Conservation (phyloP, 2,329 filamentous ascomycete species). For the Pleomassaria siparia region DNA sequence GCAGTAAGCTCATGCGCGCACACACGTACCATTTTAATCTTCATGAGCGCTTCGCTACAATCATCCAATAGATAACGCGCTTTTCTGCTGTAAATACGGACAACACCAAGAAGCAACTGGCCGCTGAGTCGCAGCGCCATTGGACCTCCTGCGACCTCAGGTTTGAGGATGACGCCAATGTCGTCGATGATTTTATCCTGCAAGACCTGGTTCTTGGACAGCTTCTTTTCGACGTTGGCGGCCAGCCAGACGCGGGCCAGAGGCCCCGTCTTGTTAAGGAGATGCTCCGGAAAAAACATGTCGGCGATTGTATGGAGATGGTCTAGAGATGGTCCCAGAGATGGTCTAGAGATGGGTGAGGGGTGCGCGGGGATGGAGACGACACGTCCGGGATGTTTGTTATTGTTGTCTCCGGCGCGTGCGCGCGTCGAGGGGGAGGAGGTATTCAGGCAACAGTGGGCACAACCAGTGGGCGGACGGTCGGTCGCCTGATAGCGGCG, state of each 20-base stretch:
- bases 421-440: background rate
- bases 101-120: conserved; percentile 91
- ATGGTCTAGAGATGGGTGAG: conserved; percentile 3
- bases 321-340: background rate
- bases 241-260: conserved; percentile 97
- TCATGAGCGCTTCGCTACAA: conserved; percentile 95
- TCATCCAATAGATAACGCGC: conserved; percentile 95
- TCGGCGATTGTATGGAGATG: conserved; percentile 16
- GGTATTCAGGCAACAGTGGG: background rate
- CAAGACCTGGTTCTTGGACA: conserved; percentile 93
- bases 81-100: conserved; percentile 96
- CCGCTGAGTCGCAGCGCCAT: conserved; percentile 93
- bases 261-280: conserved; percentile 95
- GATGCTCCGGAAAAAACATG: conserved; percentile 98
- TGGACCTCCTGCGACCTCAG: conserved; percentile 69
- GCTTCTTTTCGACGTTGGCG: conserved; percentile 96
- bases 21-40: conserved; percentile 87
- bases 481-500: conserved; percentile 1
- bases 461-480: background rate
- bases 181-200: conserved; percentile 94
- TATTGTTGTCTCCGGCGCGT: conserved; percentile 12
- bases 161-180: conserved; percentile 91
- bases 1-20: conserved; percentile 19
- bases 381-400: conserved; percentile 7
- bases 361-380: conserved; percentile 5